Conservation (phyloP, 2,329 filamentous ascomycete genomes). For the Atkinsonella texensis region DNA sequence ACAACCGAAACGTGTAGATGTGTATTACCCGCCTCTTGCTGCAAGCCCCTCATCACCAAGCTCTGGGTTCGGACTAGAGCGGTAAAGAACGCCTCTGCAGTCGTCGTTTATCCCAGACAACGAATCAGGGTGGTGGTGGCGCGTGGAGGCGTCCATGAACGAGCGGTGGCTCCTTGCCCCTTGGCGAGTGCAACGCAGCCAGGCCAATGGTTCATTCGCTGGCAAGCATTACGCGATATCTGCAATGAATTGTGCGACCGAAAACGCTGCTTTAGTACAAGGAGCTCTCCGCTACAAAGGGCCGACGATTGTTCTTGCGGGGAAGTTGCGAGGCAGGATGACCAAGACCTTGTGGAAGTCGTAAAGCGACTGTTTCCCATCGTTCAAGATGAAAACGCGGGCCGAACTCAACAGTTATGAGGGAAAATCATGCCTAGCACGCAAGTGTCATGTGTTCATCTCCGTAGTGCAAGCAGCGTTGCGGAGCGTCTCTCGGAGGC, state of each 20-base stretch:
- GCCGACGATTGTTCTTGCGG: background rate
- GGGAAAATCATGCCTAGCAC: too few relatives aligned
- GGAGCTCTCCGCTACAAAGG: background rate
- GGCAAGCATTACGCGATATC: background rate
- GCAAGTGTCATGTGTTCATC: too few relatives aligned
- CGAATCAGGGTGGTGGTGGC: too few relatives aligned
- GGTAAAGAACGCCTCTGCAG: background rate
- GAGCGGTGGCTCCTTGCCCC: background rate
- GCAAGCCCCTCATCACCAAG: too few relatives aligned
- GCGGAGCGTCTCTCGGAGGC: too few relatives aligned
- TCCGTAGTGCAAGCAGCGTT: too few relatives aligned
- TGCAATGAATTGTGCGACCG: background rate
- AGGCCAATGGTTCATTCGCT: background rate
- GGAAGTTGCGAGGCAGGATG: background rate
- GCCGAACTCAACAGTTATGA: background rate
- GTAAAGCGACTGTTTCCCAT: background rate
- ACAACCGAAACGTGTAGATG: too few relatives aligned
- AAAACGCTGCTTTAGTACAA: background rate
- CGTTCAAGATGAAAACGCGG: background rate
- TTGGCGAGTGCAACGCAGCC: constrained; percentile 3
- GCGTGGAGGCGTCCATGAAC: background rate
- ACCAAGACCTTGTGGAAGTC: background rate
- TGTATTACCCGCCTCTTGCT: too few relatives aligned
- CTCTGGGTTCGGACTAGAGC: too few relatives aligned
- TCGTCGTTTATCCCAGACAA: too few relatives aligned